phyloP scores from a whole-genome alignment of 2,329 filamentous ascomycete species.

The Allantophomopsis cytisporea region DNA sequence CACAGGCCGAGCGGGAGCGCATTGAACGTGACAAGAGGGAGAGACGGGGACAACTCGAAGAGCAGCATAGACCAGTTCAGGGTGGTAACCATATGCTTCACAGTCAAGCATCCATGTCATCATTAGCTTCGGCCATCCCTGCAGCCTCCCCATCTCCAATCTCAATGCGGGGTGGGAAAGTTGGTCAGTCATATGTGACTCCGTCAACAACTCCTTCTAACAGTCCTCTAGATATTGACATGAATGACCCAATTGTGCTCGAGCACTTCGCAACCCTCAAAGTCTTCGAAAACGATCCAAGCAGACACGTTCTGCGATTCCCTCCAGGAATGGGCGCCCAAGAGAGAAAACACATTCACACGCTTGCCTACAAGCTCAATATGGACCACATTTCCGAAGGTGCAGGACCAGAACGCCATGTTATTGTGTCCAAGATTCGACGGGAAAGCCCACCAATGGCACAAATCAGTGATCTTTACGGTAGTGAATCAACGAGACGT shows the following conservation, averaged over 20 bases:
- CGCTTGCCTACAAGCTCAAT: constrained; percentile 88
- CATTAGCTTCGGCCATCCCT: constrained; percentile 50
- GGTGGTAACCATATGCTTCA: constrained; percentile 44
- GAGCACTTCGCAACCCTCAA: constrained; percentile 83
- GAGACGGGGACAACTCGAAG: constrained; percentile 87
- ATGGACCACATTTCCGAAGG: constrained; percentile 85
- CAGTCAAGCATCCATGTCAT: constrained; percentile 71
- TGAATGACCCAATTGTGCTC: constrained; percentile 82
- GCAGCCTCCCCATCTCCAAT: constrained; percentile 18
- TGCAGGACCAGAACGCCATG: constrained; percentile 73
- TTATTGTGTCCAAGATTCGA: constrained; percentile 51
- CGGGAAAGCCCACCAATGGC: constrained; percentile 34
- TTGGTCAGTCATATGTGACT: constrained; percentile 3
- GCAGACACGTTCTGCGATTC: constrained; percentile 73
- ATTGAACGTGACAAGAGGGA: constrained; percentile 97
- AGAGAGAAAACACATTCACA: constrained; percentile 84
- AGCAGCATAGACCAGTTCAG: constrained; percentile 72
- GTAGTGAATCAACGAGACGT: constrained; percentile 59
- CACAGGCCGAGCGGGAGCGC: constrained; percentile 81
- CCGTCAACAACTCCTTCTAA: constrained; percentile 28
- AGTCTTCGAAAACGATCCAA: constrained; percentile 71
- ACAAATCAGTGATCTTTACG: constrained; percentile 40
- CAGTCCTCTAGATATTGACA: constrained; percentile 56
- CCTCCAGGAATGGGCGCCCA: constrained; percentile 66
- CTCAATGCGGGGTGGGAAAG: constrained; percentile 13